These are phyloP conservation scores for Xylaria polymorpha DNA, from an alignment of 2,329 filamentous ascomycete genomes.

Conservation along the genomic window DNA sequence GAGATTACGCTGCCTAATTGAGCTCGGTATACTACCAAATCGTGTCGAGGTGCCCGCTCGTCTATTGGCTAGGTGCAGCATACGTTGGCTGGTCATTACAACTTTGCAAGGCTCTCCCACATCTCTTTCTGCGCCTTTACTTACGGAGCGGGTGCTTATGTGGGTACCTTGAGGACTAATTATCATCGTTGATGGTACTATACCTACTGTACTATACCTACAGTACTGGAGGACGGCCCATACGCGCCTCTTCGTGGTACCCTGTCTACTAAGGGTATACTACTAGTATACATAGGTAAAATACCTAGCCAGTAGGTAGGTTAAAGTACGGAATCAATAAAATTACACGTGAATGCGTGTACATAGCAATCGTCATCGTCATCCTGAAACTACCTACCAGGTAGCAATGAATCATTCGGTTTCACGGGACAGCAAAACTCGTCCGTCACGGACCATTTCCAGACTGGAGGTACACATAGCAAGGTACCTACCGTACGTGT, in stretches of 20 bases:
- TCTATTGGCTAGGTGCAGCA: slow-evolving; percentile 6
- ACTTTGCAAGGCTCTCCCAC: background rate
- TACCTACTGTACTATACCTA: too few species aligned
- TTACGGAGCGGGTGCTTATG: background rate
- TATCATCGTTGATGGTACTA: too few species aligned
- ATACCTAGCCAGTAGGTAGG: background rate
- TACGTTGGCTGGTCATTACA: background rate
- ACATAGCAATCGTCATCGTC: background rate
- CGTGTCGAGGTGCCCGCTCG: slow-evolving; percentile 15
- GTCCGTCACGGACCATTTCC: background rate
- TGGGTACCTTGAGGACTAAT: background rate
- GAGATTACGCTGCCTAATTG: slow-evolving; percentile 35
- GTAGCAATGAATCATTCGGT: slow-evolving; percentile 3
- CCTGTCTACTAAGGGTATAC: too few species aligned
- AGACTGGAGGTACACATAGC: too few species aligned
- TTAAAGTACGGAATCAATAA: background rate
- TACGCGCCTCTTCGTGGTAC: background rate
- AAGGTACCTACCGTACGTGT: background rate
- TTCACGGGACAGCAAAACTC: background rate
- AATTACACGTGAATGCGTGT: background rate
- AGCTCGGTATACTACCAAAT: slow-evolving; percentile 25
- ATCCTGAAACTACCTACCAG: background rate
- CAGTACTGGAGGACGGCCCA: background rate
- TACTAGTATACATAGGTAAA: background rate
- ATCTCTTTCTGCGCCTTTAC: background rate